Evolutionary conservation across 176 grass and related monocot genomes (phyloP).

Genomic region (Cenchrus americanus): DNA sequence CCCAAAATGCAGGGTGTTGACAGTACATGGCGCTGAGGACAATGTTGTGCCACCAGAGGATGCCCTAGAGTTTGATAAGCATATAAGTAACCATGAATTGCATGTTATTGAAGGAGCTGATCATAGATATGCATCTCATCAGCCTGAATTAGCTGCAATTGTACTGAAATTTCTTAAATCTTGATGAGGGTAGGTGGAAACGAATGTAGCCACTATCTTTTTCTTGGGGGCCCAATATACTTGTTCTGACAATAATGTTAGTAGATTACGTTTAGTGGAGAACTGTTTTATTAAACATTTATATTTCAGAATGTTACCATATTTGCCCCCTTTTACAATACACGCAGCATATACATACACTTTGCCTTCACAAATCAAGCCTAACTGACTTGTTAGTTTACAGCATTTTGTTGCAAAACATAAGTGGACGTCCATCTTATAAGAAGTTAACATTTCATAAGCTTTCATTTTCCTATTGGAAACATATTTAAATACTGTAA

Average conservation of each 20-base stretch:
- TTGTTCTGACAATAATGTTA: constrained; percentile 1
- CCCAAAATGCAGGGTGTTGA: constrained; percentile 74
- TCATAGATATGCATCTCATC: constrained; percentile 67
- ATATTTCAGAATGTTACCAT: neutral
- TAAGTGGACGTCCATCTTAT: neutral
- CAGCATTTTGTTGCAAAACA: neutral
- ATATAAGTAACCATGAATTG: constrained; percentile 69
- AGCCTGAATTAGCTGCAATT: constrained; percentile 56
- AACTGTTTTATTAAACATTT: neutral
- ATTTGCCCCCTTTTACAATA: too few species aligned
- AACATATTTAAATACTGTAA: neutral
- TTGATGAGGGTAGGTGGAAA: constrained; percentile 27
- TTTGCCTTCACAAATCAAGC: too few species aligned
- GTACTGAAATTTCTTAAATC: constrained; percentile 71
- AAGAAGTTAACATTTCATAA: neutral
- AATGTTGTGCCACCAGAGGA: constrained; percentile 61
- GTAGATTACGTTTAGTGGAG: neutral
- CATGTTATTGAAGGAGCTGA: constrained; percentile 76
- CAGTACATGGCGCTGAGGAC: constrained; percentile 80
- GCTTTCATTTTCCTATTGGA: neutral
- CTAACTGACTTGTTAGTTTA: neutral
- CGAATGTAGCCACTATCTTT: constrained; percentile 5
- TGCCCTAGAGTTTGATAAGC: constrained; percentile 75
- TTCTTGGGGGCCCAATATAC: neutral
- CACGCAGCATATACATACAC: too few species aligned